Percentiles rank a stretch among this genome's conserved stretches.
phyloP scores from a whole-genome alignment of 2,329 filamentous ascomycete genomes.

The Scedosporium minutisporum region DNA sequence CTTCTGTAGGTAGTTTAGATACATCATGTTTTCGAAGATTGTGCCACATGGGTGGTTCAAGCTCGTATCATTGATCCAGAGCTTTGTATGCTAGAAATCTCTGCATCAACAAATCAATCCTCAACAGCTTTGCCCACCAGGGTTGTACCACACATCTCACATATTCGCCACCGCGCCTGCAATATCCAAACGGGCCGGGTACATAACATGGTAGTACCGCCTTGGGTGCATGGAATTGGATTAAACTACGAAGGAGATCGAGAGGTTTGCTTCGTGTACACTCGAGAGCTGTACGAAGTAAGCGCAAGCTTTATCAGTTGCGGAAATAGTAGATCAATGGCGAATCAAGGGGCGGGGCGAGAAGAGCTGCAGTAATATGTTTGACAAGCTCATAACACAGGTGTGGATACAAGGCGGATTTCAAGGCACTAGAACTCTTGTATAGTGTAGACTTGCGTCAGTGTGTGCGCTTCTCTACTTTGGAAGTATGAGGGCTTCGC shows the following conservation, averaged over 20 bases:
- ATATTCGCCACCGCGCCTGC: not conserved
- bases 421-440: too few relatives aligned
- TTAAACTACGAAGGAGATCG: not conserved
- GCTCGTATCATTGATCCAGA: too few relatives aligned
- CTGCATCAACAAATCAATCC: not conserved
- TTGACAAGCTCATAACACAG: too few relatives aligned
- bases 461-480: too few relatives aligned
- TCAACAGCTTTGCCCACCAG: not conserved
- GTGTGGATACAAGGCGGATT: too few relatives aligned
- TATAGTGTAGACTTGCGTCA: too few relatives aligned
- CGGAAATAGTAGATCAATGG: not conserved
- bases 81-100: too few relatives aligned
- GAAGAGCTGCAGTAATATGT: not conserved
- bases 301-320: not conserved
- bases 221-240: not conserved
- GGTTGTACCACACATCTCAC: not conserved
- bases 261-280: not conserved
- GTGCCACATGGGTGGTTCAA: too few relatives aligned
- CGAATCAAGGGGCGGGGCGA: not conserved
- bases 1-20: too few relatives aligned
- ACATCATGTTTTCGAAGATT: too few relatives aligned
- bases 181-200: not conserved
- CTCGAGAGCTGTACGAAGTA: not conserved
- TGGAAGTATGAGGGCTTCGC: too few relatives aligned
- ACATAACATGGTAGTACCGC: not conserved